Evolutionary conservation across 371 early-diverging fungal genomes (phyloP).

Genomic region (Lichtheimia ornata): DNA sequence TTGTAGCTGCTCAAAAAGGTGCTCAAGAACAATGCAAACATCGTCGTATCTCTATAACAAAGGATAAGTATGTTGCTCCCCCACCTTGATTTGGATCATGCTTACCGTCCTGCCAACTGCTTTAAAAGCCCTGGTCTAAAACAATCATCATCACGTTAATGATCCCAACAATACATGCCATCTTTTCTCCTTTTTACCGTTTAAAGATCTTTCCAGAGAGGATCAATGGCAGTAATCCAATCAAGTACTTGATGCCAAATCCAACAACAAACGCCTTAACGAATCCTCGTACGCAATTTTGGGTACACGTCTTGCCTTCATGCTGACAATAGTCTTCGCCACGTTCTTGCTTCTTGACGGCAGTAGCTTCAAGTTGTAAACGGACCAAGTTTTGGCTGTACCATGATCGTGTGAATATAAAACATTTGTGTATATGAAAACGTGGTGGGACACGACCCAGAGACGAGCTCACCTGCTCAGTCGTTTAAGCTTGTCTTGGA

Average conservation of each 20-base stretch:
- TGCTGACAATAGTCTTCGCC: constrained; percentile 62
- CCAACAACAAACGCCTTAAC: constrained; percentile 74
- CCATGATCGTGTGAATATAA: background rate
- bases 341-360: constrained; percentile 17
- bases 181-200: constrained; percentile 36
- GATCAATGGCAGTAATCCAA: constrained; percentile 70
- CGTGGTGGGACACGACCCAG: background rate
- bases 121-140: constrained; percentile 8
- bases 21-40: constrained; percentile 84
- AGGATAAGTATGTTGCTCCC: background rate
- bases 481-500: constrained; percentile 70
- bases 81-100: background rate
- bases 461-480: constrained; percentile 56
- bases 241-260: constrained; percentile 73
- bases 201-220: constrained; percentile 67
- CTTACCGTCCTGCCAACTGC: constrained; percentile 12
- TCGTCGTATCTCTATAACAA: constrained; percentile 63
- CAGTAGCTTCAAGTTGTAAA: constrained; percentile 46
- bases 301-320: constrained; percentile 72
- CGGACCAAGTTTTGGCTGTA: constrained; percentile 64
- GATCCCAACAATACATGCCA: background rate
- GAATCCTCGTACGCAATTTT: constrained; percentile 75
- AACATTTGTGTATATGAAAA: background rate
- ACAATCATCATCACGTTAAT: background rate
- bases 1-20: constrained; percentile 80